Conservation (phyloP, 1,139 yeast genomes). For the Insectozyma bohioensis region DNA sequence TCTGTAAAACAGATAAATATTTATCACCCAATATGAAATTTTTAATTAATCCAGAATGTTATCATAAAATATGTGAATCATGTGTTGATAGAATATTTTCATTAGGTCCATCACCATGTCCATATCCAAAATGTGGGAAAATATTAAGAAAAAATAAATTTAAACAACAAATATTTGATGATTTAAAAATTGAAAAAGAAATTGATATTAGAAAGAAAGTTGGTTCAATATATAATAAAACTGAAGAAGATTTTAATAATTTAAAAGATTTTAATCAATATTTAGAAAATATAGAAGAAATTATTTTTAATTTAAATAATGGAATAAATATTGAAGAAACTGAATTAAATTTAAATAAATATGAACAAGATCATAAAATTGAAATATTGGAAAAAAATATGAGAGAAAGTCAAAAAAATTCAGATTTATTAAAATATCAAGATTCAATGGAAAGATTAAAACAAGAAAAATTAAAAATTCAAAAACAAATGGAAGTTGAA, state of each 20-base stretch:
- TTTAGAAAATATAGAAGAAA: conserved; percentile 79
- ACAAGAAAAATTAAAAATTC: conserved; percentile 61
- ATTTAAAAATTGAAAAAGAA: conserved; percentile 83
- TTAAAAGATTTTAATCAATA: conserved; percentile 69
- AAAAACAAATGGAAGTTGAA: conserved; percentile 70
- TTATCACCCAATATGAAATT: conserved; percentile 92
- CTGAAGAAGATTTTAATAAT: conserved; percentile 66
- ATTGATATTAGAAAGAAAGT: conserved; percentile 87
- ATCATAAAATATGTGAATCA: conserved; percentile 94
- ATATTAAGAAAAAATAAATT: conserved; percentile 84
- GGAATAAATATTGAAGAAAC: conserved; percentile 71
- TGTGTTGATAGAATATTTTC: conserved; percentile 95
- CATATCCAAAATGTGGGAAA: conserved; percentile 88
- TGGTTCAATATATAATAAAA: conserved; percentile 73
- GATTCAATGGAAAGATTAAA: conserved; percentile 56
- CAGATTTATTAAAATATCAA: conserved; percentile 60
- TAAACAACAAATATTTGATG: conserved; percentile 90
- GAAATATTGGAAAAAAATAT: conserved; percentile 62
- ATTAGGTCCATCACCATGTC: conserved; percentile 95
- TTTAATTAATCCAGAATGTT: conserved; percentile 93
- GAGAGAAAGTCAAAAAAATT: conserved; percentile 71
- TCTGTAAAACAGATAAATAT: conserved; percentile 93
- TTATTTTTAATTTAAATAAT: conserved; percentile 73
- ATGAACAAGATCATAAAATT: conserved; percentile 75
- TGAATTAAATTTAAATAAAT: conserved; percentile 64